These are phyloP conservation scores for Avena sativa DNA, from an alignment of 176 grass and related monocot genomes.

Conservation along the genomic window DNA sequence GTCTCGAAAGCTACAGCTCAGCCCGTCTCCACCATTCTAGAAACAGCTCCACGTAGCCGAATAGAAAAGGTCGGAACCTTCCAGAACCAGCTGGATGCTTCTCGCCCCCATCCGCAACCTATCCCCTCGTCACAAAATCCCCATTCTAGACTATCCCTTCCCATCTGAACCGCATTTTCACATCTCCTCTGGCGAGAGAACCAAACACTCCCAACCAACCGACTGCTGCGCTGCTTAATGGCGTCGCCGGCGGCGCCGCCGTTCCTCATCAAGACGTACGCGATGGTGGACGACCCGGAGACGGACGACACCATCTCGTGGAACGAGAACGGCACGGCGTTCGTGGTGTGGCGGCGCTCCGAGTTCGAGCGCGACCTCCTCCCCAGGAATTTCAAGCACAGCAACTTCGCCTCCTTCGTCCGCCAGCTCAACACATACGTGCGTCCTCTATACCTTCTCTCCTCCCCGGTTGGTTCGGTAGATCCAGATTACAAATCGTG, in stretches of 20 bases:
- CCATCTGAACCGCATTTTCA: not conserved
- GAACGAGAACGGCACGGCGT: constrained; percentile 65
- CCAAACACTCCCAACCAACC: not conserved
- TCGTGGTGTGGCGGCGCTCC: constrained; percentile 68
- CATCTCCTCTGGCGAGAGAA: not conserved
- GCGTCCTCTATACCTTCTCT: not conserved
- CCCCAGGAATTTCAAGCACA: constrained; percentile 88
- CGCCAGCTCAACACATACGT: constrained; percentile 95
- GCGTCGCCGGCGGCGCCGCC: constrained; percentile 60
- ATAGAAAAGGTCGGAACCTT: constrained; percentile 40
- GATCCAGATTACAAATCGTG: constrained; percentile 33
- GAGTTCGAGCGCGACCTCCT: constrained; percentile 75
- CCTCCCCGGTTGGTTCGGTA: not conserved
- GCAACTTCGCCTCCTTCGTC: constrained; percentile 93
- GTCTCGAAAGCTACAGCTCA: constrained; percentile 1
- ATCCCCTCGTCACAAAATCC: constrained; percentile 22
- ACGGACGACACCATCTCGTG: constrained; percentile 73
- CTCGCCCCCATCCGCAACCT: constrained; percentile 37
- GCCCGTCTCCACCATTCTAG: constrained; percentile 39
- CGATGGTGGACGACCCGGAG: constrained; percentile 60
- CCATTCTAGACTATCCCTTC: constrained; percentile 30
- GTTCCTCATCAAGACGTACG: constrained; percentile 76
- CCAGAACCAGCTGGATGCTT: constrained; percentile 67
- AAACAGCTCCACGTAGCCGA: constrained; percentile 43
- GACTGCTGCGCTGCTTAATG: constrained; percentile 1